Percentiles rank a stretch among this genome's conserved stretches.
Conservation (phyloP, 345 rosid species). For the Rhodomyrtus tomentosa region DNA sequence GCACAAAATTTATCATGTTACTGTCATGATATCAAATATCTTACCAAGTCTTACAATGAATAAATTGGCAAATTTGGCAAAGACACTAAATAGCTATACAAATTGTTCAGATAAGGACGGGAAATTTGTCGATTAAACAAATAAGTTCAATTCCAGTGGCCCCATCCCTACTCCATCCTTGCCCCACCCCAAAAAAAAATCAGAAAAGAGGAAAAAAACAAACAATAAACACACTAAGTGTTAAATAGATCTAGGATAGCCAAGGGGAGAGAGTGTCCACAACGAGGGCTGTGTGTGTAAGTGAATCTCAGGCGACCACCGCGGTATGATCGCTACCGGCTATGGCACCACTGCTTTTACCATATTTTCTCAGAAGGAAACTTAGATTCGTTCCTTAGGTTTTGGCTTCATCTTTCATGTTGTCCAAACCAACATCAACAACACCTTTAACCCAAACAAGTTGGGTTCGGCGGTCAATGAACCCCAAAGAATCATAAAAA, state of each 20-base stretch:
- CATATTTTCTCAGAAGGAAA: neutral
- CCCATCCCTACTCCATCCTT: rapidly evolving
- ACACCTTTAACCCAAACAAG: too few relatives aligned
- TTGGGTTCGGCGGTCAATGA: too few relatives aligned
- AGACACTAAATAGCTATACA: neutral
- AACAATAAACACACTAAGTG: neutral
- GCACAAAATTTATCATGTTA: neutral
- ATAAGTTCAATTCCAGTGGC: neutral
- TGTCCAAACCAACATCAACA: neutral
- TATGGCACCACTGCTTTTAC: neutral
- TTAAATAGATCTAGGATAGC: neutral
- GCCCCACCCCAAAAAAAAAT: neutral
- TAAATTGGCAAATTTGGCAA: neutral
- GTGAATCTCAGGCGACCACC: neutral
- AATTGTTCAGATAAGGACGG: neutral
- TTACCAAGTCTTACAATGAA: neutral
- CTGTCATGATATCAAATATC: neutral
- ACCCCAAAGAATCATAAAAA: too few relatives aligned
- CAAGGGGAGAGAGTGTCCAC: neutral
- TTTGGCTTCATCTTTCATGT: neutral
- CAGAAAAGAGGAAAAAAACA: neutral
- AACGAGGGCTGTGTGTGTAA: neutral
- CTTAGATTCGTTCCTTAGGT: neutral
- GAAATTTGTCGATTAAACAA: neutral
- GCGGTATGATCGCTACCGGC: neutral